Evolutionary conservation across 345 rosid genomes (phyloP), one percentile per base, ranked within the genome.

Genomic region (Kandelia obovata): DNA sequence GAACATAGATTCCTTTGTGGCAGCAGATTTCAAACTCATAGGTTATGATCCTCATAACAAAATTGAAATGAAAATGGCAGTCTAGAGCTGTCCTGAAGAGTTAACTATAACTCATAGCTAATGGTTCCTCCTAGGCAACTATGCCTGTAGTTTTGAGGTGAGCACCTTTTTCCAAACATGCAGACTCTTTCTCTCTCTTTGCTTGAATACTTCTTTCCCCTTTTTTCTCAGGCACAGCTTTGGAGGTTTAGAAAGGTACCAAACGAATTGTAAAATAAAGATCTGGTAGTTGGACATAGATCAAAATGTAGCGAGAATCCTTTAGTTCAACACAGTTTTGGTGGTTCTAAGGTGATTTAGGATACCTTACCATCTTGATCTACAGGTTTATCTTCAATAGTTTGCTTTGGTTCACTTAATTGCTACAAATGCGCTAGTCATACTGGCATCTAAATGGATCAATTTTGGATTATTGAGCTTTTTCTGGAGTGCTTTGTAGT

Each of bases 61-160:
- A 77, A 86, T 95, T 64, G 99, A 88, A 77, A 90, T 96, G 99
- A 90, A 87, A 79, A 92, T 96, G 98, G 96, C 99, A 3, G 85
- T 87, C 16, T 89, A 82, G 79, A 61, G 73, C 70, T 53, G 32
- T 46, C 19, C 37, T 59, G 55, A 43, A 11, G 66, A 60, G 69
- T 43, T 71, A 71, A 34, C 51, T 74, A 37, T 37, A 74, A 75
- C 70, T 59, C 47, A 46, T 57, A 46, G 63, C 27, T 68, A 71
- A 69, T 68, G 71, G 60, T 71, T 62, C 68, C 64, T 53, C 49
- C 64, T 65, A n/a, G 78, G 72, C 80, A 68, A 53, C 64, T 55
- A 43, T 72, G 68, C 78, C 72, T 66, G 59, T 71, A 59, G 58
- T 43, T 82, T 79, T 75, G 73, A 79, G 83, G 85, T 71, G 79